Evolutionary conservation across 148 eudicot genomes (phyloP), one percentile per base, ranked within the genome.

Genomic region (Oxyria digyna): DNA sequence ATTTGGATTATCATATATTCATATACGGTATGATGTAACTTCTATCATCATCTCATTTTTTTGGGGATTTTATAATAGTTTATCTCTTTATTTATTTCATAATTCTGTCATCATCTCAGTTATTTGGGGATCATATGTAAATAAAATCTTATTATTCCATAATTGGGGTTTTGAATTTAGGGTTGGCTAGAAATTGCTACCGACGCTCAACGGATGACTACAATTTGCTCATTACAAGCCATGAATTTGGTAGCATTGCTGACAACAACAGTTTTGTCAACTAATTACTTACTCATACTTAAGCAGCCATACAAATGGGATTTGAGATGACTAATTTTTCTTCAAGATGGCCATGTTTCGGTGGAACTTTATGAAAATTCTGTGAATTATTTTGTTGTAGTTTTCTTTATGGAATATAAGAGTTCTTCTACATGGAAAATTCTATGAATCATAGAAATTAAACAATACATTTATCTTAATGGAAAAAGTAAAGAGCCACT

Each of bases 201-300:
- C 65, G 65, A 59, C 65, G 65, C 65, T 59, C 37, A 29, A 27
- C 37, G 29, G 29, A 59, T 59, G 65, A 59, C 29, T 59, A 29
- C 27, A 6, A 27, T 59, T 29, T 59, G 12, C 18, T 59, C n/a
- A 59, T 15, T 29, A 57, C 64, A 57, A 57, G 64, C 64, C 64
- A 27, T 59, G 65, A 59, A 29, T 59, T 59, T 59, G 37, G 65
- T 59, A 27, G 8, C 37, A 27, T 29, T 55, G 63, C 63, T 55
- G 63, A 57, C 64, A 57, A 13, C 14, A 23, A 59, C 65, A 24
- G 18, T 1, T 59, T 59, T 59, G 65, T 59, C 37, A 13, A 15
- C 65, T 59, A 59, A 59, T 59, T 23, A 23, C 59, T 24, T 50
- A 6, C 13, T 46, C 21, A 45, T 45, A 38, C 6, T 38, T 38